Conservation (phyloP, 1,284 basidiomycete species). For the Takashimella koratensis region DNA sequence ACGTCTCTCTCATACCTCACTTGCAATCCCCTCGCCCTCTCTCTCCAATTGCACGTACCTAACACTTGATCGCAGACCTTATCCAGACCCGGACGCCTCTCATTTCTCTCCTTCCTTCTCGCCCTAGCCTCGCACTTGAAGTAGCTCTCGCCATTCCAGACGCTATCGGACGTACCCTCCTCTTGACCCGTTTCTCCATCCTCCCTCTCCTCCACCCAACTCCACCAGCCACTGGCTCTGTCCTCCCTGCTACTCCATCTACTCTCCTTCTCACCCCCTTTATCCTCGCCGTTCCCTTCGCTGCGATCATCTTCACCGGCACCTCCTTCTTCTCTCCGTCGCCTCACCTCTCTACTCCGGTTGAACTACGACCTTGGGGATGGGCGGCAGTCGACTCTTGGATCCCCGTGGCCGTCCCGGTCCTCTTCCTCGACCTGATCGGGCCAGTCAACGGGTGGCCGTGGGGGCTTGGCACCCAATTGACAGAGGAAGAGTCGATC, state of each 20-base stretch:
- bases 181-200: slow-evolving; percentile 45
- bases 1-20: slow-evolving; percentile 17
- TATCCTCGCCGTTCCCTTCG: slow-evolving; percentile 45
- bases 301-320: slow-evolving; percentile 36
- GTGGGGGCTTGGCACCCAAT: slow-evolving; percentile 17
- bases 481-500: slow-evolving; percentile 30
- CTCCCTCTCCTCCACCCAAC: slow-evolving; percentile 30
- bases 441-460: slow-evolving; percentile 40
- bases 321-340: slow-evolving; percentile 39
- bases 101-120: slow-evolving; percentile 26
- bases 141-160: slow-evolving; percentile 38
- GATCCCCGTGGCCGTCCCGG: slow-evolving; percentile 37
- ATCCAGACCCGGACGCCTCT: slow-evolving; percentile 43
- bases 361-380: slow-evolving; percentile 39
- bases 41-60: neutral
- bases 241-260: slow-evolving; percentile 34
- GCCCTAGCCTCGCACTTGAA: slow-evolving; percentile 33
- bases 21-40: neutral
- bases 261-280: slow-evolving; percentile 43
- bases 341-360: slow-evolving; percentile 33
- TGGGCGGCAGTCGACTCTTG: slow-evolving; percentile 45
- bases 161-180: slow-evolving; percentile 45
- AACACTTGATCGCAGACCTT: slow-evolving; percentile 24
- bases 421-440: slow-evolving; percentile 35
- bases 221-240: slow-evolving; percentile 8